Evolutionary conservation across 768 basidiomycete genomes (phyloP).

Genomic region (Trametes meyenii): DNA sequence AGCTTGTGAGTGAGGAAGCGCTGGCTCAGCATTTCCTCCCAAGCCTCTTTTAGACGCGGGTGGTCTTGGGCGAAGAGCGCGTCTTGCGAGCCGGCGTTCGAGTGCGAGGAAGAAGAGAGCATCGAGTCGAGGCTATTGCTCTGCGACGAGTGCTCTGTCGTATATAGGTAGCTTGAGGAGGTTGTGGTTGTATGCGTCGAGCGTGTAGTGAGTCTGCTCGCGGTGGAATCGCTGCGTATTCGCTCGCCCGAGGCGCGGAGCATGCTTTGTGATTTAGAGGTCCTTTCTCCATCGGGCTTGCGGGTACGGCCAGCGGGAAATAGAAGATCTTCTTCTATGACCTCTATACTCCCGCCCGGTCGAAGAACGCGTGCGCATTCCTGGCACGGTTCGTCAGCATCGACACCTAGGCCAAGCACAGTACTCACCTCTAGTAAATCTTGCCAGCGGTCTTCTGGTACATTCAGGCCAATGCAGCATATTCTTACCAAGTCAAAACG

Average conservation of each 20-base stretch:
- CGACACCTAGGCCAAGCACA: neutral
- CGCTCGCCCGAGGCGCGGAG: conserved; percentile 2
- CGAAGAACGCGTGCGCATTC: conserved; percentile 70
- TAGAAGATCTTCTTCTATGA: conserved; percentile 74
- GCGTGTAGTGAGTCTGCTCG: conserved; percentile 2
- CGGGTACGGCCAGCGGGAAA: conserved; percentile 49
- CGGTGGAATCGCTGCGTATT: conserved; percentile 16
- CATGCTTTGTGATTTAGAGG: neutral
- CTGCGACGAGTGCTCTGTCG: conserved; percentile 3
- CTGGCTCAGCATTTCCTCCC: conserved; percentile 66
- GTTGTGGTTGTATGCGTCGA: conserved; percentile 5
- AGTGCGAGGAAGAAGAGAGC: conserved; percentile 5
- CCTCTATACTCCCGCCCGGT: conserved; percentile 66
- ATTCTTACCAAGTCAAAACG: conserved; percentile 71
- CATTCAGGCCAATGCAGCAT: conserved; percentile 62
- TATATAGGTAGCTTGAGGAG: conserved; percentile 10
- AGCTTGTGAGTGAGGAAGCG: conserved; percentile 58
- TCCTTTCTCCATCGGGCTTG: neutral
- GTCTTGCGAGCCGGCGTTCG: conserved; percentile 12
- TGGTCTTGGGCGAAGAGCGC: conserved; percentile 56
- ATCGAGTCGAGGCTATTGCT: conserved; percentile 9
- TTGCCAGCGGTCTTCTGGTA: conserved; percentile 80
- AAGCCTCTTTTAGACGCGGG: conserved; percentile 58
- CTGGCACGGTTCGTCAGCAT: conserved; percentile 37
- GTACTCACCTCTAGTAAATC: conserved; percentile 60